These are phyloP conservation scores for Vanrija humicola DNA, from an alignment of 1,284 basidiomycete genomes.

Conservation along the genomic window DNA sequence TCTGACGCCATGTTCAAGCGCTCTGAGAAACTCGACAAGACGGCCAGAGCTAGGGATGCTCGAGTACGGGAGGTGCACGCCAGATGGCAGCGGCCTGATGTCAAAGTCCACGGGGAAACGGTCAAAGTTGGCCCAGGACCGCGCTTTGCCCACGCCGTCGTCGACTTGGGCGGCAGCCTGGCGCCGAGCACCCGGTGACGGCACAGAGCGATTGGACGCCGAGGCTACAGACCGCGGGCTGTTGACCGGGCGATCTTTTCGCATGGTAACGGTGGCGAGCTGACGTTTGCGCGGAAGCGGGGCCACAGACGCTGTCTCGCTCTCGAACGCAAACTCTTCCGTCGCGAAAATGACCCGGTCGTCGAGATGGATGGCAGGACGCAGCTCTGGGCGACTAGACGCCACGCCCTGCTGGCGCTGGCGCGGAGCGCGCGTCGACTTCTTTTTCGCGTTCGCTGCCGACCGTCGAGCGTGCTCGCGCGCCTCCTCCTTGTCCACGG, in stretches of 20 bases:
- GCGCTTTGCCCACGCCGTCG: slow-evolving; percentile 38
- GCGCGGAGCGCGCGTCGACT: not conserved
- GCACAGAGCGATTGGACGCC: not conserved
- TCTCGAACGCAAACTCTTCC: slow-evolving; percentile 39
- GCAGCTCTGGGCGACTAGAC: not conserved
- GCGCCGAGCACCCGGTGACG: not conserved
- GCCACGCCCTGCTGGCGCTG: not conserved
- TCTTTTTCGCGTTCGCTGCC: not conserved
- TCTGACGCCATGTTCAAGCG: not conserved
- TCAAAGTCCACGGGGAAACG: slow-evolving; percentile 45
- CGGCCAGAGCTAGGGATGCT: slow-evolving; percentile 27
- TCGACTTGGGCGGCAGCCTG: slow-evolving; percentile 38
- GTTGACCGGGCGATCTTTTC: not conserved
- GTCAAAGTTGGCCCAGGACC: slow-evolving; percentile 47
- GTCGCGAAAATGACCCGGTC: slow-evolving; percentile 41
- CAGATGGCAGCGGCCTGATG: slow-evolving; percentile 44
- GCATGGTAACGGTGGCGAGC: not conserved
- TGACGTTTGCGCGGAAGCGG: not conserved
- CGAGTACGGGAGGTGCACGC: slow-evolving; percentile 21
- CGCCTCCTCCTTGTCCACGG: slow-evolving; percentile 7
- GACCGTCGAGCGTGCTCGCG: not conserved
- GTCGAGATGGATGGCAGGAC: slow-evolving; percentile 39
- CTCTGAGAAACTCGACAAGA: slow-evolving; percentile 13
- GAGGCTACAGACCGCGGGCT: not conserved
- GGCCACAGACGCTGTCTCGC: slow-evolving; percentile 9